Evolutionary conservation across 345 rosid genomes (phyloP).

Genomic region (Garcia nutans): DNA sequence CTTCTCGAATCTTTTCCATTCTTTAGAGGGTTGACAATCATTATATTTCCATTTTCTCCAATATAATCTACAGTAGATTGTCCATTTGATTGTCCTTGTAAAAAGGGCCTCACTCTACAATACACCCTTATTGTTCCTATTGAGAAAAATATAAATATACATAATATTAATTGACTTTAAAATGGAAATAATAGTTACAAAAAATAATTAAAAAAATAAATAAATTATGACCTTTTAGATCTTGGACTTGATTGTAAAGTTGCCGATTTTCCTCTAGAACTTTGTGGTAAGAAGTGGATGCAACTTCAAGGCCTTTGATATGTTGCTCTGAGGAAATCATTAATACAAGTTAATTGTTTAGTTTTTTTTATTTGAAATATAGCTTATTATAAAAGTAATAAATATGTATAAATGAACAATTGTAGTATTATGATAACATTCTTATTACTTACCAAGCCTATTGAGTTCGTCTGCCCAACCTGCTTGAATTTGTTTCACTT

Average conservation of each 20-base stretch:
- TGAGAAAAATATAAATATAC: background rate
- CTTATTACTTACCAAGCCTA: constrained; percentile 72
- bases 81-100: constrained; percentile 55
- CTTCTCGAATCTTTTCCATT: constrained; percentile 87
- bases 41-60: constrained; percentile 94
- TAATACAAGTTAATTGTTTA: too few species aligned
- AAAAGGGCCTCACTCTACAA: constrained; percentile 87
- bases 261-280: constrained; percentile 85
- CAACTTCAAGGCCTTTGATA: constrained; percentile 67
- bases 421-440: background rate
- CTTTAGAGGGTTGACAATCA: constrained; percentile 83
- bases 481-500: constrained; percentile 62
- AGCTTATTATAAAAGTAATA: background rate
- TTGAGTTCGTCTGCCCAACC: constrained; percentile 63
- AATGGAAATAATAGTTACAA: background rate
- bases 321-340: constrained; percentile 50
- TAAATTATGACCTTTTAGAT: constrained; percentile 69
- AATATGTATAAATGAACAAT: background rate
- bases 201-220: background rate
- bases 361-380: too few species aligned
- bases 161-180: background rate
- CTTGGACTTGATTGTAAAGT: constrained; percentile 98
- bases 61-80: constrained; percentile 83
- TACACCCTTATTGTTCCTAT: constrained; percentile 88
- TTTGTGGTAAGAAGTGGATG: constrained; percentile 74